Evolutionary conservation across 2,329 filamentous ascomycete species (phyloP).

Genomic region (Aotearoamyces nothofagi): DNA sequence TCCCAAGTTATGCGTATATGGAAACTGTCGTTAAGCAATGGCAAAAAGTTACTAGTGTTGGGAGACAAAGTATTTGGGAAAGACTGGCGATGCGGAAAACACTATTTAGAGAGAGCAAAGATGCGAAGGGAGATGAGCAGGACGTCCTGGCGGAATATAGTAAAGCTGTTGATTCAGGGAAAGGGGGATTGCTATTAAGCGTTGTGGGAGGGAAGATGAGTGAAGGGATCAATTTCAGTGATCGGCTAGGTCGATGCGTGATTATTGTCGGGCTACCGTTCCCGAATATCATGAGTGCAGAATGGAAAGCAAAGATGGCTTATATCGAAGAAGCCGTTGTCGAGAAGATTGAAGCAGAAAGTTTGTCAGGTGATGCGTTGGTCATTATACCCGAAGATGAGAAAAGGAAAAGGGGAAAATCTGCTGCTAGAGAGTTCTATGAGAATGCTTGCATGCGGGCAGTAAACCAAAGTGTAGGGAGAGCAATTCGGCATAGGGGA

Average conservation of each 20-base stretch:
- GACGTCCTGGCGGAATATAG: conserved; percentile 62
- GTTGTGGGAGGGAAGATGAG: conserved; percentile 92
- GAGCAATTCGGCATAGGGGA: conserved; percentile 73
- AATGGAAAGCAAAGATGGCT: conserved; percentile 86
- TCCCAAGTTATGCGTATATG: conserved; percentile 87
- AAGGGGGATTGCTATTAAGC: conserved; percentile 70
- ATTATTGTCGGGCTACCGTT: conserved; percentile 88
- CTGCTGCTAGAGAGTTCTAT: conserved; percentile 63
- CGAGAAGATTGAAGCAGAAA: conserved; percentile 9
- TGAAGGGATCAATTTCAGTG: conserved; percentile 96
- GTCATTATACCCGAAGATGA: too few relatives aligned
- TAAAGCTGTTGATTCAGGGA: conserved; percentile 41
- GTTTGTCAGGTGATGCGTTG: conserved; percentile 10
- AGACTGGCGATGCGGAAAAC: conserved; percentile 41
- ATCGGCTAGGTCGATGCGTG: conserved; percentile 76
- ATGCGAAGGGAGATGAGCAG: conserved; percentile 45
- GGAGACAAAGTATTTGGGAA: conserved; percentile 37
- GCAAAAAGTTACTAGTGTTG: conserved; percentile 21
- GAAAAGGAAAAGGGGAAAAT: conserved; percentile 24
- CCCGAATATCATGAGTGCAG: conserved; percentile 74
- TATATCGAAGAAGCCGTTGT: conserved; percentile 57
- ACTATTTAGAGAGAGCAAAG: conserved; percentile 43
- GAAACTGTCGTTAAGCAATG: conserved; percentile 54
- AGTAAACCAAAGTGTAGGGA: conserved; percentile 90
- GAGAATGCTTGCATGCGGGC: conserved; percentile 94